Percentiles rank a stretch among this genome's conserved stretches.
phyloP scores from a whole-genome alignment of 495 filamentous ascomycete genomes.

The Aspergillus incahuasiensis region DNA sequence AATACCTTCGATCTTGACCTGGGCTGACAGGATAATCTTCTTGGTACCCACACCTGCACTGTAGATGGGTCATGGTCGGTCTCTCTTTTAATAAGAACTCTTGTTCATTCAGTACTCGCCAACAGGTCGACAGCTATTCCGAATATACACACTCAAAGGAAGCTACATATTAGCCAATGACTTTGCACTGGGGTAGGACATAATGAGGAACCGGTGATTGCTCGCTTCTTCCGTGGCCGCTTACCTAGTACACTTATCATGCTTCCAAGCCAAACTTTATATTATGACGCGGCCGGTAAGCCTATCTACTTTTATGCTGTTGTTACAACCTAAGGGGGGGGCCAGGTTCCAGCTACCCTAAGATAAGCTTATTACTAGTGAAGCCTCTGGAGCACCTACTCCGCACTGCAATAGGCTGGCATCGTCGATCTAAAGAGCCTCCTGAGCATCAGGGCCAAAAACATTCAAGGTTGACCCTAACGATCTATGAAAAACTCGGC shows the following conservation, averaged over 20 bases:
- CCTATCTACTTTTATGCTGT: background rate
- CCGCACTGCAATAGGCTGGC: background rate
- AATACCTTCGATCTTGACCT: too few relatives aligned
- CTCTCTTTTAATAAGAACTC: background rate
- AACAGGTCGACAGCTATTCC: background rate
- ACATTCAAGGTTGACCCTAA: background rate
- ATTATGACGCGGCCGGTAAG: background rate
- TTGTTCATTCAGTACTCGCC: too few relatives aligned
- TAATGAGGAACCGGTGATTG: background rate
- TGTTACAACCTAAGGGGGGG: background rate
- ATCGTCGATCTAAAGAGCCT: background rate
- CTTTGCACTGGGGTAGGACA: too few relatives aligned
- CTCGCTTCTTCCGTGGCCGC: background rate
- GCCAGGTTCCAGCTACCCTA: background rate
- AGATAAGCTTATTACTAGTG: background rate
- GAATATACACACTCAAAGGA: too few relatives aligned
- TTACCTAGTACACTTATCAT: too few relatives aligned
- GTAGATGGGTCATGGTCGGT: too few relatives aligned
- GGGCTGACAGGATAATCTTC: too few relatives aligned
- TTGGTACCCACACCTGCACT: too few relatives aligned
- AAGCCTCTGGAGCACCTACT: background rate
- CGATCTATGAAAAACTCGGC: background rate
- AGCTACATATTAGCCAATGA: too few relatives aligned
- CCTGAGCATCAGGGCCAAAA: background rate
- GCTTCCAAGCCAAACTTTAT: background rate